Evolutionary conservation across 495 filamentous ascomycete genomes (phyloP), one percentile per base, ranked within the genome.

Genomic region (Penicillium ochrochloron): DNA sequence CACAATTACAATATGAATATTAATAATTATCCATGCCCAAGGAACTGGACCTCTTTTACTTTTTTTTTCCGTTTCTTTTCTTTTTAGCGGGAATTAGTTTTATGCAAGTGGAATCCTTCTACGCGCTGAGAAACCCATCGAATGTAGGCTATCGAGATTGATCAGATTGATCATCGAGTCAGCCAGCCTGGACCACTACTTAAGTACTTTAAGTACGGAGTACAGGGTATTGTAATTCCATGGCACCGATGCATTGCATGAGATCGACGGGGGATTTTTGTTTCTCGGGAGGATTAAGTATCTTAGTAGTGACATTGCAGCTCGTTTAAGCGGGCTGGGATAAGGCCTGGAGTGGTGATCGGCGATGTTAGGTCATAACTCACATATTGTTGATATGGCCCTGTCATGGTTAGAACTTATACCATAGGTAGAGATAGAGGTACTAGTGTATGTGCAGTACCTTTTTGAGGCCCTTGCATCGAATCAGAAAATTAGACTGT

Each of bases 201-300:
- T n/a, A n/a, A n/a, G n/a, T n/a, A n/a, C n/a, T n/a, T n/a, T n/a
- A n/a, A n/a, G n/a, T 17, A 12, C 44, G 19, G 21, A 9, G 6
- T 23, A n/a, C n/a, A n/a, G n/a, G n/a, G n/a, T n/a, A n/a, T n/a
- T n/a, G n/a, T n/a, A n/a, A 27, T 44, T 5, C 46, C 23, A 27
- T 27, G 46, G 44, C 46, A 50, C 21, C 7, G 48, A 29, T 51
- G 48, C 48, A 51, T 14, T 51, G 48, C 48, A 51, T 51, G 12
- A 17, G 48, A 51, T 51, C 48, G 48, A 51, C 48, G 14, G 48
- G 25, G 23, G 3, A 51, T 51, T 51, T 17, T 25, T 17, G 14
- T 15, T 3, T 6, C 37, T 9, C 31, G 5, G 31, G 31, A 9
- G 31, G 31, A 33, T 33, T 33, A 5, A 33, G 31, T 9, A 33